These are phyloP conservation scores for Schwanniomyces vanrijiae DNA, from an alignment of 805 yeast genomes.

Conservation along the genomic window DNA sequence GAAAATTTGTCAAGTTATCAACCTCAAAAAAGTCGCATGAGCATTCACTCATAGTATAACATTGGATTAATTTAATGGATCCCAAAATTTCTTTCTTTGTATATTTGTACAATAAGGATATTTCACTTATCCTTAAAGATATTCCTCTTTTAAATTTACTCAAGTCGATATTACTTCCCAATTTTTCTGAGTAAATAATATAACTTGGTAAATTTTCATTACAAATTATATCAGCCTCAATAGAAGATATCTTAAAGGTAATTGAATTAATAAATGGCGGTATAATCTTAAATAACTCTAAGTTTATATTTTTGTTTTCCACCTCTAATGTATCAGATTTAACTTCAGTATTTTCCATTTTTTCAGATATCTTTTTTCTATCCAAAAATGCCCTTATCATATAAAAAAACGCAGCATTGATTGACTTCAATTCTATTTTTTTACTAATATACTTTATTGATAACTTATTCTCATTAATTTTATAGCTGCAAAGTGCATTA, in stretches of 20 bases:
- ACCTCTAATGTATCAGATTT: not conserved
- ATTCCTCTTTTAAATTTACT: constrained; percentile 40
- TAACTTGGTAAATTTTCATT: constrained; percentile 41
- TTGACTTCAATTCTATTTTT: constrained; percentile 28
- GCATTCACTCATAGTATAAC: constrained; percentile 39
- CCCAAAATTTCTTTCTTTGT: constrained; percentile 19
- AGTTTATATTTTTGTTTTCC: constrained; percentile 6
- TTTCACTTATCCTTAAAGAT: constrained; percentile 23
- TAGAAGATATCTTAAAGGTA: constrained; percentile 21
- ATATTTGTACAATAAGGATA: constrained; percentile 21
- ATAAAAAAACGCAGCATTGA: constrained; percentile 37
- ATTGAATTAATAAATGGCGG: constrained; percentile 28
- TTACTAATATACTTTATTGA: constrained; percentile 25
- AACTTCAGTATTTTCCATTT: constrained; percentile 8
- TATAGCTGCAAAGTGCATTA: constrained; percentile 24
- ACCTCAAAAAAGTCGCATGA: constrained; percentile 35
- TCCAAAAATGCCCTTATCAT: constrained; percentile 33
- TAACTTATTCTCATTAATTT: constrained; percentile 19
- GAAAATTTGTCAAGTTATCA: constrained; percentile 24
- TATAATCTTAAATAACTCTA: constrained; percentile 31
- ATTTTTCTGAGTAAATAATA: constrained; percentile 18
- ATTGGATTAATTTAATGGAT: constrained; percentile 22
- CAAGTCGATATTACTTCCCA: constrained; percentile 29
- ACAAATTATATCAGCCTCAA: constrained; percentile 37
- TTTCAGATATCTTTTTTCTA: constrained; percentile 8